Evolutionary conservation across 1,139 yeast species (phyloP).

Genomic region (Taiozyma sp.): DNA sequence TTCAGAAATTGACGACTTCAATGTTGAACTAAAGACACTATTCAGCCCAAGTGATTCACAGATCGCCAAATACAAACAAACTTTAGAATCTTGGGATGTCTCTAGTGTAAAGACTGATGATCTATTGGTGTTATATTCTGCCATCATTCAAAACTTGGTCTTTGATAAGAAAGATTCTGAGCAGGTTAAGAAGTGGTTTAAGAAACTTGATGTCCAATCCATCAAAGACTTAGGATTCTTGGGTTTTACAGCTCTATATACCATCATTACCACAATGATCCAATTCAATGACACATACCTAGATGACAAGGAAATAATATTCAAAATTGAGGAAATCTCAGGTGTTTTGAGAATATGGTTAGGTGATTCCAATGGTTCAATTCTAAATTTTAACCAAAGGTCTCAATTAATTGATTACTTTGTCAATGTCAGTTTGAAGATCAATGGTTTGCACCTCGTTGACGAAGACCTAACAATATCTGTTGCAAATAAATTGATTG

Average conservation of each 20-base stretch:
- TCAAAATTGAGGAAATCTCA: conserved; percentile 24
- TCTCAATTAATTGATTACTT: conserved; percentile 28
- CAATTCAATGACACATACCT: conserved; percentile 13
- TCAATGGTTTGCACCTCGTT: conserved; percentile 19
- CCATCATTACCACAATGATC: conserved; percentile 18
- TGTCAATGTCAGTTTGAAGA: conserved; percentile 25
- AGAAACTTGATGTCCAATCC: conserved; percentile 19
- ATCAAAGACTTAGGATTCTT: conserved; percentile 18
- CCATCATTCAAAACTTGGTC: conserved; percentile 25
- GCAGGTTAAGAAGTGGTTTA: conserved; percentile 22
- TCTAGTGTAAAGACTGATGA: conserved; percentile 21
- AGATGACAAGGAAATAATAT: conserved; percentile 14
- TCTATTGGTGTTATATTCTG: conserved; percentile 25
- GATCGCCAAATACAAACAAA: conserved; percentile 15
- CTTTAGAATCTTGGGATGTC: conserved; percentile 15
- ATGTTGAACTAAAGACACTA: conserved; percentile 22
- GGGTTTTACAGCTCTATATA: conserved; percentile 27
- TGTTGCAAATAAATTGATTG: background rate
- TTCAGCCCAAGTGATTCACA: conserved; percentile 24
- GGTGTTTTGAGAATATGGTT: conserved; percentile 29
- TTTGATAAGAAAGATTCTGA: conserved; percentile 20
- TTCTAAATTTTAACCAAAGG: conserved; percentile 25
- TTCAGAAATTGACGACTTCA: conserved; percentile 14
- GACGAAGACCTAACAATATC: background rate
- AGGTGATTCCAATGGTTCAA: conserved; percentile 26